phyloP scores from a whole-genome alignment of 306 rosid species.

The Vachellia collinsii region DNA sequence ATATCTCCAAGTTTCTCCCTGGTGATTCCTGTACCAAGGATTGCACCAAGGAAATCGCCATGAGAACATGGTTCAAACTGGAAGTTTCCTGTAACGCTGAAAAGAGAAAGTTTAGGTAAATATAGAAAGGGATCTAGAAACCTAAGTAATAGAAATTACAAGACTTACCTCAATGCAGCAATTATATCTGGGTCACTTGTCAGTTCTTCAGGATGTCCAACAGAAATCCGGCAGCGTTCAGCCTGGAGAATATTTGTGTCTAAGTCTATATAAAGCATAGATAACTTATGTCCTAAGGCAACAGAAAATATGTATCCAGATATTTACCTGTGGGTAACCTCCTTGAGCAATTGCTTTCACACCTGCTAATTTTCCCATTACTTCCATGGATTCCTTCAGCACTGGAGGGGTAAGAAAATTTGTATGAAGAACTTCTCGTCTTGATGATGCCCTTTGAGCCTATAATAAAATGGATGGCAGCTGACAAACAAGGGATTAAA shows the following conservation, averaged over 20 bases:
- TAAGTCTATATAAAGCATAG: conserved; percentile 28
- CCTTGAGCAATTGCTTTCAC: conserved; percentile 85
- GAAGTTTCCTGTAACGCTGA: conserved; percentile 86
- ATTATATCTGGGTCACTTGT: conserved; percentile 83
- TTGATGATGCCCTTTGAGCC: conserved; percentile 81
- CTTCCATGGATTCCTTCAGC: conserved; percentile 77
- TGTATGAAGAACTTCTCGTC: conserved; percentile 80
- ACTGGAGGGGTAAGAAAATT: conserved; percentile 92
- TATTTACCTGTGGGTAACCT: conserved; percentile 87
- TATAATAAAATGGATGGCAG: conserved; percentile 37
- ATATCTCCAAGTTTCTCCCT: conserved; percentile 91
- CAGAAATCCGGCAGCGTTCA: conserved; percentile 89
- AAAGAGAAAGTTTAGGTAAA: conserved; percentile 37
- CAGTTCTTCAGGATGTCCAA: conserved; percentile 78
- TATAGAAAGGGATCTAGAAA: conserved; percentile 20
- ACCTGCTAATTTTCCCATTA: conserved; percentile 73
- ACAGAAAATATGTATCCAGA: conserved; percentile 22
- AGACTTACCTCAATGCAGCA: conserved; percentile 77
- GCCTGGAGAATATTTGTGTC: conserved; percentile 56
- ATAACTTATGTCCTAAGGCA: conserved; percentile 5
- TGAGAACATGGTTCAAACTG: conserved; percentile 79
- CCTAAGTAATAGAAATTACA: conserved; percentile 26
- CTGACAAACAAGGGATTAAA: conserved; percentile 19
- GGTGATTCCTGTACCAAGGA: conserved; percentile 84
- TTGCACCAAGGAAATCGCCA: conserved; percentile 90